These are phyloP conservation scores for Tritrichomonas musculus DNA, from an alignment of 208 protist species.

Conservation along the genomic window DNA sequence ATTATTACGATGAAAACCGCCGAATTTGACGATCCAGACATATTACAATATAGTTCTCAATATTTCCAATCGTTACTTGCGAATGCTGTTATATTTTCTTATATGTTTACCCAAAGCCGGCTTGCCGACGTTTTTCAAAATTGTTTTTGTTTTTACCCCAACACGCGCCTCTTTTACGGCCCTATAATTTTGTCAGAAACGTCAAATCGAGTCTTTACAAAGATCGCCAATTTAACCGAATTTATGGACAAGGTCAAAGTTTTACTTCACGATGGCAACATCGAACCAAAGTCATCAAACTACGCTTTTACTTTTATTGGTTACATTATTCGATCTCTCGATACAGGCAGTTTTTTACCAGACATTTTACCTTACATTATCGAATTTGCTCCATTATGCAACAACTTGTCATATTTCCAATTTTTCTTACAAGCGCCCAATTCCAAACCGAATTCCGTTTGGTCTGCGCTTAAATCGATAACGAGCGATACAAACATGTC, in stretches of 20 bases:
- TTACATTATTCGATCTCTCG: neutral
- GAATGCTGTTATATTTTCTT: neutral
- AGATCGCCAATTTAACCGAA: neutral
- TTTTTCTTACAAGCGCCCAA: neutral
- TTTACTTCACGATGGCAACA: neutral
- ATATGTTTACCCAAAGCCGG: neutral
- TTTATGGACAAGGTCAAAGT: neutral
- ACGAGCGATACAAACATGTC: neutral
- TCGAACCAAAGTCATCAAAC: neutral
- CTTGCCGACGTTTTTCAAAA: neutral
- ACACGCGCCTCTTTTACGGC: neutral
- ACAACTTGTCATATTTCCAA: neutral
- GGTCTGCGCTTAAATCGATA: neutral
- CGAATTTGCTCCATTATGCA: neutral
- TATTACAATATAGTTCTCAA: neutral
- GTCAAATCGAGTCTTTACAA: neutral
- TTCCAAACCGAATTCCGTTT: neutral
- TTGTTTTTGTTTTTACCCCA: neutral
- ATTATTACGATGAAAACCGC: too few species aligned
- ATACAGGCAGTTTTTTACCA: neutral
- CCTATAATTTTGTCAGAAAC: neutral
- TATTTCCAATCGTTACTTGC: neutral
- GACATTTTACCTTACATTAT: neutral
- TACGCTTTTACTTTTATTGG: neutral
- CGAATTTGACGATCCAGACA: too few species aligned